Conservation (phyloP, 2,329 filamentous ascomycete species). For the Neocatenulostroma microsporum region DNA sequence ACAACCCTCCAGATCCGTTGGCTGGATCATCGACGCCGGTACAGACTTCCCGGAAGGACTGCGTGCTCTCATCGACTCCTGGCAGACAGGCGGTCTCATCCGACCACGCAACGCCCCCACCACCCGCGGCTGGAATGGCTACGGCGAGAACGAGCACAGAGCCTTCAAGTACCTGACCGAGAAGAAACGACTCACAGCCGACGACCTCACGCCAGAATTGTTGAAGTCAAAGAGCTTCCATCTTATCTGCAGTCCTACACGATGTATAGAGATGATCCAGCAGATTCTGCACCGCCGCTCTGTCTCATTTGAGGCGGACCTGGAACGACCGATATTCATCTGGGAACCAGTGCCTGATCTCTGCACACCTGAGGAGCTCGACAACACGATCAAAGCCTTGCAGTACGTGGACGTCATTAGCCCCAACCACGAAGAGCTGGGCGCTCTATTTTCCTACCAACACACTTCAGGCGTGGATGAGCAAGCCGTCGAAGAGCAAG, state of each 20-base stretch:
- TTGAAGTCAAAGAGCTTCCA: conserved; percentile 73
- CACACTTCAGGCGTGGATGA: conserved; percentile 31
- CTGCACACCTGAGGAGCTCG: conserved; percentile 60
- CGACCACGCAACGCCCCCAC: conserved; percentile 61
- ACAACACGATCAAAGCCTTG: conserved; percentile 47
- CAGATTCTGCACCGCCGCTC: conserved; percentile 55
- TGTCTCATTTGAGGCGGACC: conserved; percentile 12
- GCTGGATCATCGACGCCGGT: conserved; percentile 87
- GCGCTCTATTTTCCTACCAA: conserved; percentile 62
- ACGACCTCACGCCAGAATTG: conserved; percentile 59
- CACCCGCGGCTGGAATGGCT: conserved; percentile 89
- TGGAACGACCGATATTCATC: conserved; percentile 58
- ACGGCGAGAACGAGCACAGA: conserved; percentile 49
- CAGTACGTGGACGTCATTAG: conserved; percentile 53
- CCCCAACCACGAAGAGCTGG: conserved; percentile 87
- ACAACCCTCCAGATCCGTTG: conserved; percentile 56
- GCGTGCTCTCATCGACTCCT: conserved; percentile 56
- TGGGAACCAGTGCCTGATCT: conserved; percentile 95
- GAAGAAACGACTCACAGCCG: conserved; percentile 70
- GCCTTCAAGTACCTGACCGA: conserved; percentile 81
- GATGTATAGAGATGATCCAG: conserved; percentile 68
- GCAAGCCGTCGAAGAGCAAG: conserved; percentile 34
- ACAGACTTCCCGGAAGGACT: conserved; percentile 72
- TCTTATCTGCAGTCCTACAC: conserved; percentile 70
- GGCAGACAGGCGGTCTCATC: conserved; percentile 67